phyloP scores from a whole-genome alignment of 495 filamentous ascomycete genomes.

The Aspergillus mulundensis region DNA sequence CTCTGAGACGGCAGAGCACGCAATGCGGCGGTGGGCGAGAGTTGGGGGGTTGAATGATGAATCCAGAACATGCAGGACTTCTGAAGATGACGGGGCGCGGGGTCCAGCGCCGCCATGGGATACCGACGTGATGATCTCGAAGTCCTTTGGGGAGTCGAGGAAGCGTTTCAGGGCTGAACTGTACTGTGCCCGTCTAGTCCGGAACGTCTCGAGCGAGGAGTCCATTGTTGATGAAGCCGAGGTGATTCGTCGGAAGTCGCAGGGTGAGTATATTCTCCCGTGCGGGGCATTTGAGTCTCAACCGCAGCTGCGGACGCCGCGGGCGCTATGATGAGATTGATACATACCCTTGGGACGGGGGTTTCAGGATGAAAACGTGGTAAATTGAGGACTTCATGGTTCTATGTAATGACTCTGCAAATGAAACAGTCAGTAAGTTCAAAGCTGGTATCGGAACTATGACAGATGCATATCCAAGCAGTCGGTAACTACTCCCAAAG shows the following conservation, averaged over 20 bases:
- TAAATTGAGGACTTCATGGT: too few species aligned
- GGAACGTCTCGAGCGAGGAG: slow-evolving; percentile 46
- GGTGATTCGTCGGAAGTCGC: not conserved
- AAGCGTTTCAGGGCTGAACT: slow-evolving; percentile 53
- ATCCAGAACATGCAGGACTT: slow-evolving; percentile 77
- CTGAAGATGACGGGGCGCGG: slow-evolving; percentile 21
- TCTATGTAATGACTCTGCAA: too few species aligned
- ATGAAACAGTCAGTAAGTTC: too few species aligned
- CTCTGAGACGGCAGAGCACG: slow-evolving; percentile 57
- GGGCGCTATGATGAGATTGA: not conserved
- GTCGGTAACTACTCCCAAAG: too few species aligned
- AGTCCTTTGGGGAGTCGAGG: slow-evolving; percentile 47
- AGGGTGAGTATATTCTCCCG: not conserved
- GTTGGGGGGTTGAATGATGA: slow-evolving; percentile 96
- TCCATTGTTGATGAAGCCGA: slow-evolving; percentile 11
- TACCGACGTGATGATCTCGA: slow-evolving; percentile 58
- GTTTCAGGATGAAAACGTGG: not conserved
- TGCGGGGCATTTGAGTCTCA: not conserved
- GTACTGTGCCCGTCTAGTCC: slow-evolving; percentile 30
- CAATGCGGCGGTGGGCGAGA: slow-evolving; percentile 74
- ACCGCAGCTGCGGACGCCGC: not conserved
- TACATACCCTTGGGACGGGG: not conserved
- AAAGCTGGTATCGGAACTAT: not conserved
- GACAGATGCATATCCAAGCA: not conserved
- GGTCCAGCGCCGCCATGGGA: slow-evolving; percentile 19